Conservation (phyloP, 2,329 filamentous ascomycete genomes). For the Arthrinium puccinioides region DNA sequence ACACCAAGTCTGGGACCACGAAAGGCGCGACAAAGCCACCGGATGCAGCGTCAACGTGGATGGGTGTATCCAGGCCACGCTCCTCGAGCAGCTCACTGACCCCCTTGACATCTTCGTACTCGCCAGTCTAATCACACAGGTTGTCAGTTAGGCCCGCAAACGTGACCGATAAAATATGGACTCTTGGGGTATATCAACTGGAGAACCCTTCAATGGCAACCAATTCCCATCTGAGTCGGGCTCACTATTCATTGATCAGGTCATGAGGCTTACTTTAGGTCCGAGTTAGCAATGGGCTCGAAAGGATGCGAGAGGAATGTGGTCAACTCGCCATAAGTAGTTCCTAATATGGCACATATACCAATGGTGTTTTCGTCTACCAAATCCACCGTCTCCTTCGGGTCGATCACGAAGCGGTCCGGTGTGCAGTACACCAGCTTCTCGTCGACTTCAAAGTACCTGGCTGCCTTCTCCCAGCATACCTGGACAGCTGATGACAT, state of each 20-base stretch:
- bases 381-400: constrained; percentile 50
- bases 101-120: constrained; percentile 89
- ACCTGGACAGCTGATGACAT: constrained; percentile 97
- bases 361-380: constrained; percentile 74
- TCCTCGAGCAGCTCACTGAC: constrained; percentile 82
- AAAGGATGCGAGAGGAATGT: too few species aligned
- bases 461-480: constrained; percentile 88
- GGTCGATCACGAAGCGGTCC: constrained; percentile 57
- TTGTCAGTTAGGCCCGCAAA: background rate
- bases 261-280: too few species aligned
- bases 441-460: constrained; percentile 92
- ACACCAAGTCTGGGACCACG: constrained; percentile 72
- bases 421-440: constrained; percentile 62
- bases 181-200: too few species aligned
- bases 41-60: constrained; percentile 89
- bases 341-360: constrained; percentile 85
- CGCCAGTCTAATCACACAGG: constrained; percentile 68
- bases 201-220: too few species aligned
- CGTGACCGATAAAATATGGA: too few species aligned
- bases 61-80: constrained; percentile 70
- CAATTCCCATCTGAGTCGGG: too few species aligned
- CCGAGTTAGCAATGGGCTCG: too few species aligned
- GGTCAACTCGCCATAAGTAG: constrained; percentile 54
- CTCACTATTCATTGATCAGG: too few species aligned
- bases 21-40: constrained; percentile 94